Base-by-base conservation (phyloP, 306 rosid genomes). In the Chamaecrista fasciculata region DNA sequence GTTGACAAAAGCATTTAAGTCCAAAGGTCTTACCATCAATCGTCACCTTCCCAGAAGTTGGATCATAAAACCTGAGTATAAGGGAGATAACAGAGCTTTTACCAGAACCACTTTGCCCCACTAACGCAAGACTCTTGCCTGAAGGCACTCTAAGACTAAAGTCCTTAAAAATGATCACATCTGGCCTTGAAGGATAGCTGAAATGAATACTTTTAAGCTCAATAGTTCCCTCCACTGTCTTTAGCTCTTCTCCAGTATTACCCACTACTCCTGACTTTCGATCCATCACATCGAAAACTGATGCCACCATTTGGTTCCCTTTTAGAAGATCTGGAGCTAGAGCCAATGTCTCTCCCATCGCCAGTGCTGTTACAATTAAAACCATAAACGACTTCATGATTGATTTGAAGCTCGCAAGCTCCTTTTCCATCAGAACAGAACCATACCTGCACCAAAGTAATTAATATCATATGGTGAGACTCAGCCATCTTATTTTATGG, bases 71-170 rank as follows among this genome's bases (percentile, higher is more conserved):
- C 71, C 96, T 74, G 75, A 89, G 91, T 19, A 87, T 86, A 15
- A 92, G 86, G 29, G 96, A 81, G 52, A 89, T 77, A 52, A 92
- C 90, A 16, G 98, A 86, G 86, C 98, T 92, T 84, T 92, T 92
- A 14, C 98, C 98, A 5, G 95, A 89, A 8, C 98, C 98, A 73
- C 98, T 92, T 39, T 86, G 98, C 15, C 98, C 98, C 48, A 89
- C 98, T 15, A 92, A 77, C 19, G 98, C 98, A 73, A 89, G 70
- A 67, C 84, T 81, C 69, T 73, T 85, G 8, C 96, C 89, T 25
- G 89, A 72, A 24, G 79, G 82, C 48, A 92, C 90, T 74, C 14
- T 81, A 2, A 92, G 80, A 47, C 77, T 87, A 71, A 89, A 87
- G 63, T 86, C 89, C 79, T 63, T 83, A 55, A 89, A 89, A 72